Conservation (phyloP, 345 rosid genomes). For the Bruguiera gymnorhiza region DNA sequence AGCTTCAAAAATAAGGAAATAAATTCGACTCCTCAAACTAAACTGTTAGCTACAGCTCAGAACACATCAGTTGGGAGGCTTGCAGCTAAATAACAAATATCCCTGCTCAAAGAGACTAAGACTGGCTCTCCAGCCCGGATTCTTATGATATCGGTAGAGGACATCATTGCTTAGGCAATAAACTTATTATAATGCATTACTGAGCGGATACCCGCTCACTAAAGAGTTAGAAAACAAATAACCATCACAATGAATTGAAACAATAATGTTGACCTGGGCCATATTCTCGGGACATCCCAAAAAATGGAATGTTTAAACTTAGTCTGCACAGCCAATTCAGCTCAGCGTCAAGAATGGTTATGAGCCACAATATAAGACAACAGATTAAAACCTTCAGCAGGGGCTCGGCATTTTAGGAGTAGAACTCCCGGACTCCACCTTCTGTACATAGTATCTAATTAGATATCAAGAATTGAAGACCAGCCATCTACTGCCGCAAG, state of each 20-base stretch:
- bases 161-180: no score
- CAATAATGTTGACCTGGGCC: conserved; percentile 12
- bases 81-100: no score
- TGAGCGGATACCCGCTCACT: conserved; percentile 9
- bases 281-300: conserved; percentile 19
- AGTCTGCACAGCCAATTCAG: conserved; percentile 11
- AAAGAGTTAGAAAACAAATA: conserved; percentile 1
- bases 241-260: conserved; percentile 19
- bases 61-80: no score
- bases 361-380: conserved; percentile 21
- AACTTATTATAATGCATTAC: neutral
- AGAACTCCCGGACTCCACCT: conserved; percentile 24
- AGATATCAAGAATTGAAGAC: conserved; percentile 33
- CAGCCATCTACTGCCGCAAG: conserved; percentile 50
- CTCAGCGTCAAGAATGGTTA: conserved; percentile 21
- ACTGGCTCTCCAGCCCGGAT: no score
- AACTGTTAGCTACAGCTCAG: no score
- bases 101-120: no score
- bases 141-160: no score
- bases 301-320: conserved; percentile 19
- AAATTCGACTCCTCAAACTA: no score
- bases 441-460: conserved; percentile 48
- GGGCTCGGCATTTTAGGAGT: conserved; percentile 23
- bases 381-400: conserved; percentile 18
- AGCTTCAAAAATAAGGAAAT: no score